These are phyloP conservation scores for Meyerozyma sp. DNA, from an alignment of 1,139 yeast species.

Conservation along the genomic window DNA sequence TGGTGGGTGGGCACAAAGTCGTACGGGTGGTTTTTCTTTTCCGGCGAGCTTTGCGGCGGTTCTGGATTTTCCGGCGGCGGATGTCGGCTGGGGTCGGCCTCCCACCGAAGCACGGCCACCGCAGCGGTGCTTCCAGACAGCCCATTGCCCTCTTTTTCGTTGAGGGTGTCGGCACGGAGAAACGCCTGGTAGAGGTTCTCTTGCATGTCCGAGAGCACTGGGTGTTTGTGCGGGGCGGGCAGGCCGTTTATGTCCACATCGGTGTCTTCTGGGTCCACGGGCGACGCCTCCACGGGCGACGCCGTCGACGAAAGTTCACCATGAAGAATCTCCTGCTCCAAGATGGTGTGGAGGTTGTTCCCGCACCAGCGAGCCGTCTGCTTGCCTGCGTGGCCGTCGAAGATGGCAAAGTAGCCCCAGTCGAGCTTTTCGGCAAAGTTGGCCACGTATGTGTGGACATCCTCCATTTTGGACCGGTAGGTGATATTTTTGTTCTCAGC, in stretches of 20 bases:
- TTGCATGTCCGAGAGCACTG: conserved; percentile 39
- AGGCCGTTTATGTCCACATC: not conserved
- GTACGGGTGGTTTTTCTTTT: conserved; percentile 2
- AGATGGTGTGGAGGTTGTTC: conserved; percentile 66
- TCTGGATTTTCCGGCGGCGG: not conserved
- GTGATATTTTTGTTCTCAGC: conserved; percentile 81
- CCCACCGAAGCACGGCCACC: conserved; percentile 90
- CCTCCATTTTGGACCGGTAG: conserved; percentile 91
- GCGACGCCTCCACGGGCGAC: conserved; percentile 12
- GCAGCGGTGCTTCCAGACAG: conserved; percentile 94
- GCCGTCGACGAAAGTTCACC: conserved; percentile 11
- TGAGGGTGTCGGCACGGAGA: conserved; percentile 65
- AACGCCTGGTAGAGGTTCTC: conserved; percentile 58
- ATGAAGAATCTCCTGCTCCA: conserved; percentile 47
- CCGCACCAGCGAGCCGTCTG: conserved; percentile 97
- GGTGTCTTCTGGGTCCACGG: conserved; percentile 6
- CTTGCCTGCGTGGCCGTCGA: conserved; percentile 97
- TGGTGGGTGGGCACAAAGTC: conserved; percentile 48
- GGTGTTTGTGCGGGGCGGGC: conserved; percentile 1
- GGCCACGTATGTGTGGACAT: conserved; percentile 89
- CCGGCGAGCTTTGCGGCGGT: not conserved
- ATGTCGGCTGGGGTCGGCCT: conserved; percentile 16
- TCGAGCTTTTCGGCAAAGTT: conserved; percentile 85
- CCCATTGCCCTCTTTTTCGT: conserved; percentile 55
- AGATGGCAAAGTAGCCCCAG: conserved; percentile 94